Base-by-base conservation (phyloP, 192 early-diverging fungal genomes). In the Podila epigama region DNA sequence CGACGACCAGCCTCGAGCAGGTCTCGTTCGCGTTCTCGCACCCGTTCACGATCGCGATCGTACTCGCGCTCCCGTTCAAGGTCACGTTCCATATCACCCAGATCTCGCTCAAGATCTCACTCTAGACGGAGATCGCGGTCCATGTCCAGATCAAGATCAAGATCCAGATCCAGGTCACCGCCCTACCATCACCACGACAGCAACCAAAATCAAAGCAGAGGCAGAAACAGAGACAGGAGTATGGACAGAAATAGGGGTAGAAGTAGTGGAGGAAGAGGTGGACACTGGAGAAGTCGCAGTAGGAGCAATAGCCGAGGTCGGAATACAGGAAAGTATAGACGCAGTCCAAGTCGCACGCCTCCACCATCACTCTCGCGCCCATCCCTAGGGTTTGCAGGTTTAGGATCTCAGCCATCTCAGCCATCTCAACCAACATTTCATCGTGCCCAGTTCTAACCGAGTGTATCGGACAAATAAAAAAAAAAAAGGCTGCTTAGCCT, bases 81-180 rank as follows among this genome's bases (percentile, higher is more conserved):
- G n/a, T n/a, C n/a, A n/a, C n/a, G n/a, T n/a, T n/a, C n/a, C n/a
- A n/a, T n/a, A 54, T 31, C 27, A 5, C 15, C 15, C 8, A 54
- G 52, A 25, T 22, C 11, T 10, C 27, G 20, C 15, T 28, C 56
- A 55, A 42, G 55, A 32, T 9, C 37, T 4, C 41, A 70, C 20
- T 15, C 40, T 28, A 58, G 51, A 12, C 13, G 22, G 20, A 63
- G 55, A 22, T 25, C n/a, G n/a, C 41, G 56, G n/a, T 60, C 63
- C 0, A 60, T 56, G 5, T 48, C 73, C 2, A 31, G 60, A 36
- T 64, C 73, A 29, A 28, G 39, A 4, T 75, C 69, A 5, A 54
- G 68, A 22, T 52, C 57, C 16, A 58, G 42, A 27, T 60, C 66
- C 22, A 5, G 57, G 20, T 58, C 64, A 31, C 58, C 71, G 1